Evolutionary conservation across 2,329 filamentous ascomycete genomes (phyloP), one percentile per base, ranked within the genome.

Genomic region (Venturia oleaginea): DNA sequence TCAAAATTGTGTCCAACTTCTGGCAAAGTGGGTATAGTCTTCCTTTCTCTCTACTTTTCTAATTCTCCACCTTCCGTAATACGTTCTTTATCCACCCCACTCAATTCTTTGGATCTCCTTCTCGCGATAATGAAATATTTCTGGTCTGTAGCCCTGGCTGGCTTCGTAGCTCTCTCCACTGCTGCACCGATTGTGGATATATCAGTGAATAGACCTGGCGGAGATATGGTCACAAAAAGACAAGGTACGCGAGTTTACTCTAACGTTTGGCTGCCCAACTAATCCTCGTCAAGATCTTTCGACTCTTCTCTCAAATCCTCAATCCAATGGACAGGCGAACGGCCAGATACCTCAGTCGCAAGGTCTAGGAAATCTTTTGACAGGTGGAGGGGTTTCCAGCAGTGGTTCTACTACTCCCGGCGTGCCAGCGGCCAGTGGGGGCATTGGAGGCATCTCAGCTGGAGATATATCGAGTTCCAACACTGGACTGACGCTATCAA

Each of bases 121-220:
- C 15, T 57, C 30, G 51, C 30, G 34, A 57, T 2, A 22, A 57
- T 34, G 51, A 57, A 19, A 22, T 19, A 57, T 34, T 57, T 19
- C 22, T 34, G 51, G 19, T 27, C 51, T 57, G 15, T 15, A 57
- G 51, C 17, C 51, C 17, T 46, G 40, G 61, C 27, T 48, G 46
- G 34, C 40, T 38, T 62, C 54, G 61, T 42, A 51, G 22, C 34
- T 34, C 17, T 57, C n/a, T 57, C 30, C 19, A n/a, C 15, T 34
- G 61, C 42, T 19, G 46, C 40, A n/a, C 61, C 61, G 27, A 62
- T 62, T 27, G 27, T 62, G 38, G 61, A 51, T 48, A 54, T 19
- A 7, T 37, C 42, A 22, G 61, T 42, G 19, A 51, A 51, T 1
- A 46, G 34, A 24, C 42, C 40, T 15, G 17, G 32, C 8, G n/a